These are phyloP conservation scores for Komagataella pseudopastoris DNA, from an alignment of 805 yeast genomes.

Conservation along the genomic window DNA sequence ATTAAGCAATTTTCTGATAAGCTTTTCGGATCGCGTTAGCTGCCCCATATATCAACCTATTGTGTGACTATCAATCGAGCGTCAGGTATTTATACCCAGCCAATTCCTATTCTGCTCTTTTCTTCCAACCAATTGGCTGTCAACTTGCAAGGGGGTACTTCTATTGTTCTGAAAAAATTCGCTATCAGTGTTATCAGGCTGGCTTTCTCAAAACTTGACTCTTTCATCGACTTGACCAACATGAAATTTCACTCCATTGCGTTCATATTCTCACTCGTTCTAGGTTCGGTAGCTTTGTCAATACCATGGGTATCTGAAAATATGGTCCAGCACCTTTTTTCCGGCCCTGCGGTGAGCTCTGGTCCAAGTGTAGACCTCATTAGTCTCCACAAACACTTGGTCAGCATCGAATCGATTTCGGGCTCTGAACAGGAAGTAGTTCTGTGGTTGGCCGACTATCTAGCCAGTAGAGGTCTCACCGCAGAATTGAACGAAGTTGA, in stretches of 20 bases:
- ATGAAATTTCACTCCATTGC: neutral
- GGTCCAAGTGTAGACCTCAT: neutral
- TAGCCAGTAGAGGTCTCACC: constrained; percentile 30
- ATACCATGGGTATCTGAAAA: neutral
- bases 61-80: too few relatives aligned
- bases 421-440: constrained; percentile 23
- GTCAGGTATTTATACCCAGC: neutral
- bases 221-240: neutral
- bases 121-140: neutral
- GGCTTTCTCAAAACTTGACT: neutral
- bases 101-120: neutral
- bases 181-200: neutral
- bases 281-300: neutral
- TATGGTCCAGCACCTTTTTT: neutral
- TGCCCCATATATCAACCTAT: neutral
- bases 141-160: too few relatives aligned
- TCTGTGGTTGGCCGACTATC: constrained; percentile 22
- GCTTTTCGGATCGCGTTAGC: neutral
- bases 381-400: constrained; percentile 19
- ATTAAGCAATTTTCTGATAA: neutral
- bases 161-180: neutral
- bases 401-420: constrained; percentile 22
- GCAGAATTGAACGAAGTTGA: constrained; percentile 31
- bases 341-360: neutral
- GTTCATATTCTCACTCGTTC: neutral